Evolutionary conservation across 306 rosid genomes (phyloP).

Genomic region (Cucumis hystrix): DNA sequence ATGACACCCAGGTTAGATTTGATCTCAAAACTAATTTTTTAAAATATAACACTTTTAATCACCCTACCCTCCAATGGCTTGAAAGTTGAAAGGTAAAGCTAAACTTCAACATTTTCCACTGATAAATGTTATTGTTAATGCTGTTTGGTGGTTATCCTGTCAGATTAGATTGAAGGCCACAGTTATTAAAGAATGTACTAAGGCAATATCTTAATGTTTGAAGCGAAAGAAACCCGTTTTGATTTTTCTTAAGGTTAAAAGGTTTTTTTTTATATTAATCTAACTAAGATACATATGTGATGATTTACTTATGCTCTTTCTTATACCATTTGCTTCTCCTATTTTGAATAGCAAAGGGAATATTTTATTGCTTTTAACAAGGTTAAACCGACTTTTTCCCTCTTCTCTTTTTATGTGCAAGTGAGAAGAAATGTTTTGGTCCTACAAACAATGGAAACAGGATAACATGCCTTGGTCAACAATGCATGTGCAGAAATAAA

Average conservation of each 20-base stretch:
- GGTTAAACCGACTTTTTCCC: conserved; percentile 13
- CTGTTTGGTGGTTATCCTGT: background rate
- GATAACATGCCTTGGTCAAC: conserved; percentile 74
- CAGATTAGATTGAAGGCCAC: background rate
- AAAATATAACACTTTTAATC: background rate
- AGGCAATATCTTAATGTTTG: background rate
- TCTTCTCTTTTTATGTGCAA: conserved; percentile 24
- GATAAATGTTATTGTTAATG: background rate
- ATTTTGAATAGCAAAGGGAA: conserved; percentile 3
- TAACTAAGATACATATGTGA: background rate
- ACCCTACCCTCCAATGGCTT: background rate
- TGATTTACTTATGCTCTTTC: background rate
- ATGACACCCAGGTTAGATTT: conserved; percentile 67
- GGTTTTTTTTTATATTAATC: background rate
- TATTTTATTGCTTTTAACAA: conserved; percentile 39
- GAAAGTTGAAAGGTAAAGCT: background rate
- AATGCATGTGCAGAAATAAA: conserved; percentile 48
- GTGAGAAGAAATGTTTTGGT: conserved; percentile 30
- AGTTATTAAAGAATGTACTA: no score
- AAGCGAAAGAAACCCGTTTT: background rate
- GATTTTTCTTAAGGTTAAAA: background rate
- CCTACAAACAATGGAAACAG: conserved; percentile 31
- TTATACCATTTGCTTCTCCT: background rate
- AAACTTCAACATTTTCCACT: background rate
- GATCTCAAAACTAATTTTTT: background rate